Conservation (phyloP, 164 flowering plant species). For the Vitis rotundifolia region DNA sequence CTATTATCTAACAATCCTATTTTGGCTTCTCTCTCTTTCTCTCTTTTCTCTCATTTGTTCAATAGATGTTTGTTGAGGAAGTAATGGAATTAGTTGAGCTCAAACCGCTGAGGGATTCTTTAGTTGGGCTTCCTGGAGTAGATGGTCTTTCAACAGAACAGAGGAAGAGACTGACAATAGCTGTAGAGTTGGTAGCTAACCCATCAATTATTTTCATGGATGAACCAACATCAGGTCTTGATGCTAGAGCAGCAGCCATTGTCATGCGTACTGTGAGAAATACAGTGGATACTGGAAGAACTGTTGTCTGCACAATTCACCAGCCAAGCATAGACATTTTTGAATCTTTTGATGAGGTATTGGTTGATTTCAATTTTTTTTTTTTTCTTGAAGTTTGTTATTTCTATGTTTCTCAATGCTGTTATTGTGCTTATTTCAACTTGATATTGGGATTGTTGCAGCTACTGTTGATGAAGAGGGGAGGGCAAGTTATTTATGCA, state of each 20-base stretch:
- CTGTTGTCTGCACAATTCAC: constrained; percentile 73
- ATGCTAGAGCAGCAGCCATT: constrained; percentile 72
- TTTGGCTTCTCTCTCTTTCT: neutral
- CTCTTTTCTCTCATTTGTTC: neutral
- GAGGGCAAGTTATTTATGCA: constrained; percentile 64
- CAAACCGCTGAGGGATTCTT: constrained; percentile 37
- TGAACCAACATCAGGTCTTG: constrained; percentile 73
- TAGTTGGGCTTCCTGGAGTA: constrained; percentile 63
- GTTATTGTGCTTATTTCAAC: neutral
- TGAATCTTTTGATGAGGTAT: constrained; percentile 69
- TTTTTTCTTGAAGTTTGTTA: neutral
- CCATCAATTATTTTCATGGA: constrained; percentile 76
- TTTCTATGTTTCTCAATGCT: neutral
- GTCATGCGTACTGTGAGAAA: constrained; percentile 72
- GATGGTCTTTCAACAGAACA: constrained; percentile 71
- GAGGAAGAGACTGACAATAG: constrained; percentile 69
- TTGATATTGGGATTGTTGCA: constrained; percentile 19
- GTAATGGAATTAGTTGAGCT: constrained; percentile 69
- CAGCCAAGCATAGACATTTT: constrained; percentile 75
- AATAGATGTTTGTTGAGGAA: constrained; percentile 66
- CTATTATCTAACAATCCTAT: no score
- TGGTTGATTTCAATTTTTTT: neutral
- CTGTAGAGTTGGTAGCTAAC: constrained; percentile 68
- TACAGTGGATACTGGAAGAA: constrained; percentile 70
- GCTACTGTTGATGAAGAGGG: constrained; percentile 59